These are phyloP conservation scores for Nicotiana noctiflora DNA, from an alignment of 257 asterid genomes.

Conservation along the genomic window DNA sequence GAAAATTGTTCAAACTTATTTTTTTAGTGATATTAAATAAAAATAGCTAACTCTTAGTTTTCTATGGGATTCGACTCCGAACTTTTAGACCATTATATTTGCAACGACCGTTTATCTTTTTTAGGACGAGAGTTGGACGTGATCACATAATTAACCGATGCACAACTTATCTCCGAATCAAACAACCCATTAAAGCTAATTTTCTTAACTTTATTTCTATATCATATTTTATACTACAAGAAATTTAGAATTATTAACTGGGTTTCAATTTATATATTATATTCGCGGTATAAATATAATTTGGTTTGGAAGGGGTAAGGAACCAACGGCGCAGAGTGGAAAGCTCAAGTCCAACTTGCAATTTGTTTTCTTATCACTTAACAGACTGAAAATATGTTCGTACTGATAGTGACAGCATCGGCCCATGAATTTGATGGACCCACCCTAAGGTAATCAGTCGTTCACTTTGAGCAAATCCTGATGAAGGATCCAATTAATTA, in stretches of 20 bases:
- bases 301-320: slow-evolving; percentile 10
- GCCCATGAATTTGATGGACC: background rate
- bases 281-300: background rate
- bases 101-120: no score
- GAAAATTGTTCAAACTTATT: no score
- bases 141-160: no score
- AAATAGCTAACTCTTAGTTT: no score
- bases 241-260: background rate
- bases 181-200: background rate
- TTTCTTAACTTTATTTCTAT: background rate
- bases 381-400: background rate
- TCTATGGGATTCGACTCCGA: no score
- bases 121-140: no score
- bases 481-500: background rate
- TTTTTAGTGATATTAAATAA: no score
- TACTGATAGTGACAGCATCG: slow-evolving; percentile 20
- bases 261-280: background rate
- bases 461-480: background rate
- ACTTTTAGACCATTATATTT: no score
- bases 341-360: slow-evolving; percentile 18
- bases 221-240: background rate
- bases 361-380: background rate
- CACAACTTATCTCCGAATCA: background rate
- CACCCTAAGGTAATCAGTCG: background rate
- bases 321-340: slow-evolving; percentile 18